Evolutionary conservation across 2,329 filamentous ascomycete species (phyloP).

Genomic region (Exserohilum rostratum): DNA sequence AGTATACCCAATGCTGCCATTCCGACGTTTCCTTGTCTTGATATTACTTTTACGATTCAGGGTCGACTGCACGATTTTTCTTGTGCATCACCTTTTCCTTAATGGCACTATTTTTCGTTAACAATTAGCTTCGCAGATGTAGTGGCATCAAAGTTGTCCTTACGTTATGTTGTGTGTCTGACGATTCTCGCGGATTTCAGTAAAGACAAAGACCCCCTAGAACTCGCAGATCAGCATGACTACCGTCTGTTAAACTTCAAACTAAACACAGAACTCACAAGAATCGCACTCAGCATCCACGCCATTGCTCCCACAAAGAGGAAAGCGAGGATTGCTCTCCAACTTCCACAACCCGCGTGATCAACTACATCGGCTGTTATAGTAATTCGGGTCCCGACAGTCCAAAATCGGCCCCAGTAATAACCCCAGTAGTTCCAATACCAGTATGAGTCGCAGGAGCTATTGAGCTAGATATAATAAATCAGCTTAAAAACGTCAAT

Average conservation of each 20-base stretch:
- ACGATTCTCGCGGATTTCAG: background rate
- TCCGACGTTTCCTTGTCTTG: too few species aligned
- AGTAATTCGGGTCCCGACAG: background rate
- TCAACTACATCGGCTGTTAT: background rate
- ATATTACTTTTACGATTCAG: too few species aligned
- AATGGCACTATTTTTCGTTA: background rate
- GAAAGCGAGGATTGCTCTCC: background rate
- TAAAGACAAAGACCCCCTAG: background rate
- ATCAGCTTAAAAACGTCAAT: background rate
- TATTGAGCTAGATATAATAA: background rate
- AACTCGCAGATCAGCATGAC: background rate
- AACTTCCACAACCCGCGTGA: background rate
- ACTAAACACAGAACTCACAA: background rate
- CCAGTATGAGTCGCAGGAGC: background rate
- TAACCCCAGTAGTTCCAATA: background rate
- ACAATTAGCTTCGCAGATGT: background rate
- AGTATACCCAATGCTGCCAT: too few species aligned
- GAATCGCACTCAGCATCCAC: background rate
- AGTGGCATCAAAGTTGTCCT: background rate
- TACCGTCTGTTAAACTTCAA: background rate
- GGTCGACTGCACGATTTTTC: background rate
- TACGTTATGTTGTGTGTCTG: background rate
- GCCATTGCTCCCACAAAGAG: background rate
- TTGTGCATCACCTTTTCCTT: background rate
- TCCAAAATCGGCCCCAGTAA: background rate